phyloP scores from a whole-genome alignment of 2,329 filamentous ascomycete species.

The Sarocladium kiliense region DNA sequence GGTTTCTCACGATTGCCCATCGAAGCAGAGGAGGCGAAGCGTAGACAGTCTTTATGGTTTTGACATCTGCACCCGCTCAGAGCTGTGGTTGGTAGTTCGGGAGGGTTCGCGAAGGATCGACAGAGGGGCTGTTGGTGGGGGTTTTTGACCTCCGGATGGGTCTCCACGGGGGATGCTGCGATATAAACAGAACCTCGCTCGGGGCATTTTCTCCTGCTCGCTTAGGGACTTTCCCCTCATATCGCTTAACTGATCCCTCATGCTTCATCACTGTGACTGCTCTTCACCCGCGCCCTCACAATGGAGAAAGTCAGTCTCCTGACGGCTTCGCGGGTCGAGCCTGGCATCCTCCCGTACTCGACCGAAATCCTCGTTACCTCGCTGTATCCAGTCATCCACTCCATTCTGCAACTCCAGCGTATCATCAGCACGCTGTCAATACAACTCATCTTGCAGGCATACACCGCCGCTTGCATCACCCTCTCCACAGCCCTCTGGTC shows the following conservation, averaged over 20 bases:
- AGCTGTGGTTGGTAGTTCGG: constrained; percentile 5
- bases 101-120: not conserved
- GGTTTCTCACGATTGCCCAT: not conserved
- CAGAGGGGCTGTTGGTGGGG: not conserved
- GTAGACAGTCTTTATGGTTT: not conserved
- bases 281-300: not conserved
- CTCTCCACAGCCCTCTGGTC: constrained; percentile 21
- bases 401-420: constrained; percentile 29
- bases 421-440: constrained; percentile 24
- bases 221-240: no score
- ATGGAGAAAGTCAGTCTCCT: constrained; percentile 13
- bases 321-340: constrained; percentile 1
- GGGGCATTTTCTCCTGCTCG: no score
- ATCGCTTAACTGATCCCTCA: not conserved
- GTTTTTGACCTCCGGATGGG: not conserved
- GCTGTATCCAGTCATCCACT: constrained; percentile 27
- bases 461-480: constrained; percentile 23
- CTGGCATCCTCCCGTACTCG: not conserved
- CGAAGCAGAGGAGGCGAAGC: not conserved
- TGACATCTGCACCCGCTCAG: not conserved
- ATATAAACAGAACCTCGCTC: not conserved
- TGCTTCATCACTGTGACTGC: not conserved
- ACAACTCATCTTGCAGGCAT: constrained; percentile 25
- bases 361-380: constrained; percentile 19
- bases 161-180: not conserved